phyloP scores from a whole-genome alignment of 306 rosid genomes.

The Rubus parviflorus region DNA sequence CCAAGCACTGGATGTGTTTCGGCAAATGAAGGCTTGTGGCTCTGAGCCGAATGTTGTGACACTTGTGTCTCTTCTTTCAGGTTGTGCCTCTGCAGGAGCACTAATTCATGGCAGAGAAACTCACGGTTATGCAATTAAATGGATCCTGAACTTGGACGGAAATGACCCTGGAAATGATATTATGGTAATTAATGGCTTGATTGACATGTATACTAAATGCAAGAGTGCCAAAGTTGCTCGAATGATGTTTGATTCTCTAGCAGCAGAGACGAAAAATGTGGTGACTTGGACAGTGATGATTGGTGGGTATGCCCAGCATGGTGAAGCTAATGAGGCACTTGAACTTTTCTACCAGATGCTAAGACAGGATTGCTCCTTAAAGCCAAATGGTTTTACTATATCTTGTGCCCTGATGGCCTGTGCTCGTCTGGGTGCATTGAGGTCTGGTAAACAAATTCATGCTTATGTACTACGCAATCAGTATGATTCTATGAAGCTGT shows the following conservation, averaged over 20 bases:
- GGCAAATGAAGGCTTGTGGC: constrained; percentile 59
- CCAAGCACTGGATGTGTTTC: constrained; percentile 67
- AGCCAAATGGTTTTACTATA: constrained; percentile 80
- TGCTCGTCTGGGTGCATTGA: constrained; percentile 72
- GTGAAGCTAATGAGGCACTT: constrained; percentile 76
- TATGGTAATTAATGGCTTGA: constrained; percentile 74
- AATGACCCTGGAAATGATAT: constrained; percentile 46
- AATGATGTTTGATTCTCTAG: constrained; percentile 54
- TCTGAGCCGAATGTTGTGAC: constrained; percentile 68
- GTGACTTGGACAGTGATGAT: constrained; percentile 91
- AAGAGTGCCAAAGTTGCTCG: constrained; percentile 45
- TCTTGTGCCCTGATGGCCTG: constrained; percentile 87
- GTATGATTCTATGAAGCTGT: constrained; percentile 41
- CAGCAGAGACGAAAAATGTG: constrained; percentile 52
- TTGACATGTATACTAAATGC: constrained; percentile 92
- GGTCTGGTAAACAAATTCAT: constrained; percentile 69
- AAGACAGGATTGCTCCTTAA: constrained; percentile 33
- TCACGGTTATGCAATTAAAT: constrained; percentile 70
- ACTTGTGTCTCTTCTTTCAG: constrained; percentile 78
- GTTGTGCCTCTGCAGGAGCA: constrained; percentile 73
- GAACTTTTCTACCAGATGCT: constrained; percentile 73
- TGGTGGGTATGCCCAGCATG: constrained; percentile 90
- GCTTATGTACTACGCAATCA: constrained; percentile 57
- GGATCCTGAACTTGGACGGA: constrained; percentile 40
- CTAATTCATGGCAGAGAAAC: constrained; percentile 68